A percentile compares a stretch with the other conserved stretches of the same genome.
phyloP scores from a whole-genome alignment of 352 stramenopile genomes.

The Globisporangium megalacanthum region DNA sequence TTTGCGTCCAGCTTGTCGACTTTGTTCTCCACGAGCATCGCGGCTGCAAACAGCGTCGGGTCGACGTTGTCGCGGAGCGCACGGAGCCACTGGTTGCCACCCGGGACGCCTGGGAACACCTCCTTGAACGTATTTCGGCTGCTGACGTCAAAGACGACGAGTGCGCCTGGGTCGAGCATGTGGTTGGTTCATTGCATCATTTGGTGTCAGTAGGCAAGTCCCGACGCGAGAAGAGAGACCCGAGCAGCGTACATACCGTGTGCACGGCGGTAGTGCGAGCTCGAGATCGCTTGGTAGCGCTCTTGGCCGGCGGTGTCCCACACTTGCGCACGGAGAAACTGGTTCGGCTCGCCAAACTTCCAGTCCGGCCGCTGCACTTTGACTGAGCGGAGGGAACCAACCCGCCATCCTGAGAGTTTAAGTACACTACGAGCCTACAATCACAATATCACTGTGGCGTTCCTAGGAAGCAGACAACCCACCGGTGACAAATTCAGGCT shows the following conservation, averaged over 20 bases:
- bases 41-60: slow-evolving; percentile 36
- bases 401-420: not conserved
- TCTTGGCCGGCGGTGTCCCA: slow-evolving; percentile 73
- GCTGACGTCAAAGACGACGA: slow-evolving; percentile 65
- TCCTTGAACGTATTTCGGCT: slow-evolving; percentile 67
- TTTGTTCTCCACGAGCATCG: slow-evolving; percentile 78
- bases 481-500: slow-evolving; percentile 66
- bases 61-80: slow-evolving; percentile 64
- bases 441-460: no score
- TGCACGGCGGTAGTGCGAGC: slow-evolving; percentile 59
- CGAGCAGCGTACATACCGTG: slow-evolving; percentile 34
- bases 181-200: no score
- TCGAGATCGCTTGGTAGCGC: slow-evolving; percentile 67
- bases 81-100: slow-evolving; percentile 51
- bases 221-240: not conserved
- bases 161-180: slow-evolving; percentile 26
- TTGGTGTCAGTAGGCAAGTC: not conserved
- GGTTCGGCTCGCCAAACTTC: slow-evolving; percentile 62
- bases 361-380: slow-evolving; percentile 63
- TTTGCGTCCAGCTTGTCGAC: slow-evolving; percentile 42
- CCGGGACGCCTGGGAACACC: slow-evolving; percentile 38
- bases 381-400: slow-evolving; percentile 16
- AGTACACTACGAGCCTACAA: not conserved
- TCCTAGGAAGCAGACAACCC: not conserved
- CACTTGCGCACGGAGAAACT: slow-evolving; percentile 62